Percentiles rank a stretch among this genome's conserved stretches.
Evolutionary conservation across 768 basidiomycete genomes (phyloP).

Genomic region (Leccinum truebloodii): DNA sequence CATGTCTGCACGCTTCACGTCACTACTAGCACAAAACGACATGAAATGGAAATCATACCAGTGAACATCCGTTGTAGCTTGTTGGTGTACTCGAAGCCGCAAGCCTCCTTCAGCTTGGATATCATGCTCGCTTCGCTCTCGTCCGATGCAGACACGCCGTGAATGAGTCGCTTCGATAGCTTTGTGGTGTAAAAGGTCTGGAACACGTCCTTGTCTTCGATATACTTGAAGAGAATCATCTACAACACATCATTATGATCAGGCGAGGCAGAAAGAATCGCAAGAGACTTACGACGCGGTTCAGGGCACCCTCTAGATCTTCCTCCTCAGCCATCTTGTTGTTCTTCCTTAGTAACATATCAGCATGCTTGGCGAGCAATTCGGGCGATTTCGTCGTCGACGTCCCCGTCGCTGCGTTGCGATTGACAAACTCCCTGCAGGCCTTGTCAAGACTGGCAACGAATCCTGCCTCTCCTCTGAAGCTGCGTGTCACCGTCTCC

Average conservation of each 20-base stretch:
- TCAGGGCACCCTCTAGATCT: constrained; percentile 85
- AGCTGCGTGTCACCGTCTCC: constrained; percentile 84
- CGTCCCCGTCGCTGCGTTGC: constrained; percentile 86
- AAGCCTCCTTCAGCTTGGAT: constrained; percentile 93
- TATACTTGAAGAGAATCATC: constrained; percentile 98
- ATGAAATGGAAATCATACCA: constrained; percentile 46
- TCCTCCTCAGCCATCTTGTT: constrained; percentile 88
- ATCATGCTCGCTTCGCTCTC: constrained; percentile 99
- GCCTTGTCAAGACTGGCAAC: constrained; percentile 93
- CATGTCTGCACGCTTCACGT: constrained; percentile 66
- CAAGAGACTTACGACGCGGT: constrained; percentile 71
- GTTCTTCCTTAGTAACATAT: constrained; percentile 86
- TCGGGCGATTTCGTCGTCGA: constrained; percentile 88
- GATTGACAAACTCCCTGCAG: constrained; percentile 93
- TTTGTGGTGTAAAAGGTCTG: constrained; percentile 97
- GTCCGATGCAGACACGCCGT: constrained; percentile 88
- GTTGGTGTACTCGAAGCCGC: constrained; percentile 95
- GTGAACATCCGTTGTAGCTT: constrained; percentile 98
- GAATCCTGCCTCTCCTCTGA: constrained; percentile 91
- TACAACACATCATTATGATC: constrained; percentile 33
- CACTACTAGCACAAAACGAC: background rate
- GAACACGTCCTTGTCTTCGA: constrained; percentile 99
- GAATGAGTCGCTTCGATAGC: constrained; percentile 89
- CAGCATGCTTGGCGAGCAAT: constrained; percentile 88
- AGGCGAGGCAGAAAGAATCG: background rate